These are phyloP conservation scores for Mycena rebaudengoi DNA, from an alignment of 768 basidiomycete species.

Conservation along the genomic window DNA sequence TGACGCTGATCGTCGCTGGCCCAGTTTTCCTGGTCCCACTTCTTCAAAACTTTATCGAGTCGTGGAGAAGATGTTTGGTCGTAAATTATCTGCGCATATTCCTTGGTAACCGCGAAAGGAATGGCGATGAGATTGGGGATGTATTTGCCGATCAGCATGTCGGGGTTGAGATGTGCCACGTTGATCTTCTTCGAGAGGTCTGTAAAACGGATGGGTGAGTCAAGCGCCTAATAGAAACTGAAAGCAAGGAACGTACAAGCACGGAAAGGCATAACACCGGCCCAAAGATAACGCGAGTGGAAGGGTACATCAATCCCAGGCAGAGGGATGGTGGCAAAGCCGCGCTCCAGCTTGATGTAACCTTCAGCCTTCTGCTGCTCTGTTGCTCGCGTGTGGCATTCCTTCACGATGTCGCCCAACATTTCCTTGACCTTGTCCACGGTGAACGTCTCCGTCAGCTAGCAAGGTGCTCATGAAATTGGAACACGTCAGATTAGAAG, in stretches of 20 bases:
- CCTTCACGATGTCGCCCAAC: slow-evolving; percentile 90
- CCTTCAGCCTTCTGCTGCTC: slow-evolving; percentile 86
- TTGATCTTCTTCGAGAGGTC: slow-evolving; percentile 99
- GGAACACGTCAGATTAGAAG: neutral
- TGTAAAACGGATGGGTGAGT: slow-evolving; percentile 37
- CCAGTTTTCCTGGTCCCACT: slow-evolving; percentile 95
- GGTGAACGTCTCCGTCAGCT: slow-evolving; percentile 89
- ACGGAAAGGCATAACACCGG: slow-evolving; percentile 96
- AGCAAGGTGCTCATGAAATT: slow-evolving; percentile 3
- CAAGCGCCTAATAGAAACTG: neutral
- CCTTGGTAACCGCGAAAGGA: slow-evolving; percentile 83
- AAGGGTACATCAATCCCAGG: slow-evolving; percentile 99
- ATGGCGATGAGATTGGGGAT: slow-evolving; percentile 96
- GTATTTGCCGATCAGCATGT: slow-evolving; percentile 94
- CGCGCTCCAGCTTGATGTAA: slow-evolving; percentile 93
- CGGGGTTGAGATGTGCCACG: slow-evolving; percentile 88
- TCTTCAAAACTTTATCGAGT: slow-evolving; percentile 92
- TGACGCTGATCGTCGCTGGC: slow-evolving; percentile 82
- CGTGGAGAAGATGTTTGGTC: slow-evolving; percentile 96
- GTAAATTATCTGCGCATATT: slow-evolving; percentile 94
- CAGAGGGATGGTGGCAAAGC: slow-evolving; percentile 94
- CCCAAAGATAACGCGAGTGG: slow-evolving; percentile 99
- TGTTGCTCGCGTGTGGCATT: slow-evolving; percentile 77
- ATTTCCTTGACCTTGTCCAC: slow-evolving; percentile 97
- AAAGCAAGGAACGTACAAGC: slow-evolving; percentile 73